Conservation (phyloP, 352 stramenopile genomes). For the Globisporangium apiculatum region DNA sequence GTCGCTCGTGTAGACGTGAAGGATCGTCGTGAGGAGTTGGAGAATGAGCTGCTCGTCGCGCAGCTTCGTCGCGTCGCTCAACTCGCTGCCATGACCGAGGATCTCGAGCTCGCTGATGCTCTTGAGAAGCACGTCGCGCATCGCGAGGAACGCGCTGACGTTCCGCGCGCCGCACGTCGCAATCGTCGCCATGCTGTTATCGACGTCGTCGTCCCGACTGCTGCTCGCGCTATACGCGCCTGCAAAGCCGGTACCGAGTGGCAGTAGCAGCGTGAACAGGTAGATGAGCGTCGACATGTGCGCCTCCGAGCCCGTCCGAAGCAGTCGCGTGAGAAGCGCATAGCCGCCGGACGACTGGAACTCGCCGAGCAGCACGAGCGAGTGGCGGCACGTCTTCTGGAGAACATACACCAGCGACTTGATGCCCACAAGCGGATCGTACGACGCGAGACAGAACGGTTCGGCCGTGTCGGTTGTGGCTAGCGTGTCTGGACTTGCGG, state of each 20-base stretch:
- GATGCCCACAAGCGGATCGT: slow-evolving; percentile 43
- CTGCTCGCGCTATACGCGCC: slow-evolving; percentile 11
- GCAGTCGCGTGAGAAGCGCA: slow-evolving; percentile 29
- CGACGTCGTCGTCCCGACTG: slow-evolving; percentile 10
- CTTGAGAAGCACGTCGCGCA: slow-evolving; percentile 61
- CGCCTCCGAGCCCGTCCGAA: slow-evolving; percentile 33
- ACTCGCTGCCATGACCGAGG: background rate
- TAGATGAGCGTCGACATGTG: slow-evolving; percentile 41
- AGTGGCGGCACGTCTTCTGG: slow-evolving; percentile 58
- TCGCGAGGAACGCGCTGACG: slow-evolving; percentile 44
- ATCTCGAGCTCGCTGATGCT: slow-evolving; percentile 28
- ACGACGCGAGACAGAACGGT: slow-evolving; percentile 28
- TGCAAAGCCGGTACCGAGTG: slow-evolving; percentile 41
- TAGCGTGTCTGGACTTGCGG: background rate
- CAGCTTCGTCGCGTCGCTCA: slow-evolving; percentile 7
- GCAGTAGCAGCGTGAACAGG: slow-evolving; percentile 45
- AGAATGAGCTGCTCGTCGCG: slow-evolving; percentile 43
- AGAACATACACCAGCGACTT: slow-evolving; percentile 47
- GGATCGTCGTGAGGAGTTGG: slow-evolving; percentile 52
- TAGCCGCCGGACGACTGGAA: slow-evolving; percentile 67
- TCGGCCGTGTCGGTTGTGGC: background rate
- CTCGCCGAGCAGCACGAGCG: slow-evolving; percentile 52
- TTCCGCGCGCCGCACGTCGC: slow-evolving; percentile 51
- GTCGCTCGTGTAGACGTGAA: slow-evolving; percentile 66
- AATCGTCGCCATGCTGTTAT: slow-evolving; percentile 32